A percentile compares a stretch with the other conserved stretches of the same genome.
phyloP scores from a whole-genome alignment of 2,329 filamentous ascomycete genomes.

The Ophiostoma australiae region DNA sequence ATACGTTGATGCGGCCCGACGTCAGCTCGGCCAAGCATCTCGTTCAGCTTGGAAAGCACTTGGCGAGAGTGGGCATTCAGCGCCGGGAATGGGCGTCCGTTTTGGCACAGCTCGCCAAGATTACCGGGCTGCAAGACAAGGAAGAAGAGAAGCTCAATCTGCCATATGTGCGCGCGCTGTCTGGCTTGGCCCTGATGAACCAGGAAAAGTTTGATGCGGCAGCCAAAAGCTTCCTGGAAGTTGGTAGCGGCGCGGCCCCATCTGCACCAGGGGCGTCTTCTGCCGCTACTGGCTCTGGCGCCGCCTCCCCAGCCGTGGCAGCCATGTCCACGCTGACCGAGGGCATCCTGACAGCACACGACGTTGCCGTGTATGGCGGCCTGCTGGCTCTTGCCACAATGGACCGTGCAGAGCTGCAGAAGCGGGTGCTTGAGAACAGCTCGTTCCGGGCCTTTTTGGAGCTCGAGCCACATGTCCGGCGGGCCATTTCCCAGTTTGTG shows the following conservation, averaged over 20 bases:
- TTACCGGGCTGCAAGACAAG: conserved; percentile 46
- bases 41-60: conserved; percentile 71
- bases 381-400: conserved; percentile 87
- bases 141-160: conserved; percentile 46
- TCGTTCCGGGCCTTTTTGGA: conserved; percentile 84
- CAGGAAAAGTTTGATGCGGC: conserved; percentile 54
- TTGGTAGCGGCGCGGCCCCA: not conserved
- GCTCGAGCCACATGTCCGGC: conserved; percentile 87
- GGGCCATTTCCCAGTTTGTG: conserved; percentile 83
- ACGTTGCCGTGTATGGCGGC: conserved; percentile 87
- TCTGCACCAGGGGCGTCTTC: not conserved
- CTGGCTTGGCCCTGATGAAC: conserved; percentile 48
- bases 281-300: not conserved
- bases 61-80: conserved; percentile 70
- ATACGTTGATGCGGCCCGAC: conserved; percentile 82
- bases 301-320: conserved; percentile 32
- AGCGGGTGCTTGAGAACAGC: conserved; percentile 69
- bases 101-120: conserved; percentile 57
- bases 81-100: conserved; percentile 72
- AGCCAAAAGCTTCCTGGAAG: conserved; percentile 65
- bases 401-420: conserved; percentile 70
- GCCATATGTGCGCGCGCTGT: conserved; percentile 50
- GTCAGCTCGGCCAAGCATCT: conserved; percentile 80
- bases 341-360: conserved; percentile 68
- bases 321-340: conserved; percentile 56